Evolutionary conservation across 2,329 filamentous ascomycete genomes (phyloP), one percentile per base, ranked within the genome.

Genomic region (Monosporascus sp.): DNA sequence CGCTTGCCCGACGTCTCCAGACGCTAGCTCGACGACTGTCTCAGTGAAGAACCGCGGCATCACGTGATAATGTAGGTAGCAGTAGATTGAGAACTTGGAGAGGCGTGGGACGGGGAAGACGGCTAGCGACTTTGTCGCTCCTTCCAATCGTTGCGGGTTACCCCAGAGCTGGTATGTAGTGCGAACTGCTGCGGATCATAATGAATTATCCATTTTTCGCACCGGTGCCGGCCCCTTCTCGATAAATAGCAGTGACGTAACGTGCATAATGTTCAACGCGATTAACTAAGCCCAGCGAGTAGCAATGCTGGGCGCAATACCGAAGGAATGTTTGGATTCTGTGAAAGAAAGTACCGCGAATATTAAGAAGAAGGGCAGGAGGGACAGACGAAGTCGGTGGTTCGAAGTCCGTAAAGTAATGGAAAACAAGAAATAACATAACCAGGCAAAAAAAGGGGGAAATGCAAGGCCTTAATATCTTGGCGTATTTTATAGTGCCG

Each of bases 221-320:
- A 11, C n/a, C 22, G 51, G 51, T 6, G 5, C 17, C 9, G 51
- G 51, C 31, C 37, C 45, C 46, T 25, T 49, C 20, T 49, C 47
- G 47, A 49, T 49, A 2, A 45, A 38, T 14, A 54, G 39, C 20
- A 52, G 17, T 3, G 49, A 51, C 3, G 37, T 27, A 1, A 49
- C 17, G 15, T 54, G 49, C 9, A 52, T 37, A 17, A 52, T 39
- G 37, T 46, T 48, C 3, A 52, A 37, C 3, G 35, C 22, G 14
- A 54, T 14, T 4, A 45, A 45, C 44, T 54, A 45, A 6, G 49
- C 49, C 49, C 52, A 54, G 15, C 52, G 49, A 41, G 20, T 52
- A 9, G 43, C 27, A 8, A 54, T 7, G 9, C 5, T 35, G 31
- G 52, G 38, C 2, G 27, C n/a, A 20, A 35, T 35, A 35, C 18